Evolutionary conservation across 2,329 filamentous ascomycete species (phyloP), one percentile per base, ranked within the genome.

Genomic region (Fusarium foetens): DNA sequence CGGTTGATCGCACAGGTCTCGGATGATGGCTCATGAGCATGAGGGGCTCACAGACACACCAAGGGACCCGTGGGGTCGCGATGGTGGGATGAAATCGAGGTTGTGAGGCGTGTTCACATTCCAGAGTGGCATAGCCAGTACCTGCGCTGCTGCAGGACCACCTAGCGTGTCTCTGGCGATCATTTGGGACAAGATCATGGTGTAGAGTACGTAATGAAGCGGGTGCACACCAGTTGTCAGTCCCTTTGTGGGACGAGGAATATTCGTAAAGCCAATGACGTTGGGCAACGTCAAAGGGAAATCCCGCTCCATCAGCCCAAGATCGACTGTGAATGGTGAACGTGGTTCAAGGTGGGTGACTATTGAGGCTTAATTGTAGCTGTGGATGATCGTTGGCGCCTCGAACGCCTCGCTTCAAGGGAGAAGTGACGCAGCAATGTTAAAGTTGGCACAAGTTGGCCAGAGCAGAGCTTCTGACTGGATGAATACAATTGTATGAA

Each of bases 71-170:
- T 68, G 66, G 63, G 64, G 65, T 66, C 48, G 58, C 59, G 68
- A 68, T 63, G 71, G 73, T 76, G 75, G 75, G 73, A 76, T 76
- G 72, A 71, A 75, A 75, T 75, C 65, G 72, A 70, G 72, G 58
- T 66, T 70, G 48, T 23, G 66, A 72, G 75, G 69, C 69, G 67
- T 59, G 61, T 66, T 61, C 58, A 45, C 72, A 77, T 77, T 77
- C 74, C 74, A 76, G 74, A 75, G 71, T 21, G 74, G 73, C 64
- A 75, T 70, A 76, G 73, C 60, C 61, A 75, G 64, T 66, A 58
- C 58, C 54, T 70, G 68, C 63, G 52, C 66, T 70, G 69, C 68
- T 75, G 68, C 75, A 75, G 66, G 71, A 59, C 55, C 65, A 41
- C 33, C 58, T 68, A 68, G 66, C 62, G 71, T 68, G 74, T 65